These are phyloP conservation scores for Fusarium protoensiforme DNA, from an alignment of 2,329 filamentous ascomycete genomes.

Conservation along the genomic window DNA sequence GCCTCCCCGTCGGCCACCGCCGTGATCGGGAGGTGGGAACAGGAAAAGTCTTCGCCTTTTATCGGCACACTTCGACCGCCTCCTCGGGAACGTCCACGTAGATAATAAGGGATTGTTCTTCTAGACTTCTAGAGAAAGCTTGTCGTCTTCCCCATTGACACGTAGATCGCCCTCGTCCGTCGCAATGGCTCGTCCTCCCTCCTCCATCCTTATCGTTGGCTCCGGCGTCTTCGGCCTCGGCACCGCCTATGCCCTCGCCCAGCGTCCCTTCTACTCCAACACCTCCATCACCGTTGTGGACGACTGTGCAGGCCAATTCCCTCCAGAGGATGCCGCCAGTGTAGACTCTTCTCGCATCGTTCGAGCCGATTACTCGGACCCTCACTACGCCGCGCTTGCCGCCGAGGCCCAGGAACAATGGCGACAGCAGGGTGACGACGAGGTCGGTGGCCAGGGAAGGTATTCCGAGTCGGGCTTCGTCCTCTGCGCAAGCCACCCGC, in stretches of 20 bases:
- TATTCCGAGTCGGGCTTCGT: slow-evolving; percentile 78
- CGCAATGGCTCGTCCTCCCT: slow-evolving; percentile 50
- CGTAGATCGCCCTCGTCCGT: slow-evolving; percentile 14
- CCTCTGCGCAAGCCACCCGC: slow-evolving; percentile 66
- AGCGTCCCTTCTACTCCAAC: slow-evolving; percentile 64
- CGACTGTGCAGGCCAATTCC: slow-evolving; percentile 66
- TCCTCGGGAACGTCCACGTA: slow-evolving; percentile 15
- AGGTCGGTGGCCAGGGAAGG: slow-evolving; percentile 71
- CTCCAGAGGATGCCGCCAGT: slow-evolving; percentile 68
- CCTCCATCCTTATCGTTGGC: slow-evolving; percentile 74
- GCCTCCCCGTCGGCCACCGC: slow-evolving; percentile 29
- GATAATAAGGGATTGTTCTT: slow-evolving; percentile 24
- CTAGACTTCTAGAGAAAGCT: slow-evolving; percentile 6
- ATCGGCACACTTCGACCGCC: slow-evolving; percentile 23
- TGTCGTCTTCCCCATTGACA: slow-evolving; percentile 12
- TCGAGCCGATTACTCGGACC: slow-evolving; percentile 82
- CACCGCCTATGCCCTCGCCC: slow-evolving; percentile 75
- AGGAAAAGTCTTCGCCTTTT: slow-evolving; percentile 33
- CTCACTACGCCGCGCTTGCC: slow-evolving; percentile 80
- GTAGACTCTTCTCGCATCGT: slow-evolving; percentile 74
- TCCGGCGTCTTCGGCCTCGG: slow-evolving; percentile 72
- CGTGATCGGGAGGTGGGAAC: slow-evolving; percentile 40
- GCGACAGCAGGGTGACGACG: slow-evolving; percentile 67
- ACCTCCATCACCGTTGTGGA: slow-evolving; percentile 70
- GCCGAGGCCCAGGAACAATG: slow-evolving; percentile 75